Evolutionary conservation across 257 asterid genomes (phyloP), one percentile per base, ranked within the genome.

Genomic region (Jacaranda copaia): DNA sequence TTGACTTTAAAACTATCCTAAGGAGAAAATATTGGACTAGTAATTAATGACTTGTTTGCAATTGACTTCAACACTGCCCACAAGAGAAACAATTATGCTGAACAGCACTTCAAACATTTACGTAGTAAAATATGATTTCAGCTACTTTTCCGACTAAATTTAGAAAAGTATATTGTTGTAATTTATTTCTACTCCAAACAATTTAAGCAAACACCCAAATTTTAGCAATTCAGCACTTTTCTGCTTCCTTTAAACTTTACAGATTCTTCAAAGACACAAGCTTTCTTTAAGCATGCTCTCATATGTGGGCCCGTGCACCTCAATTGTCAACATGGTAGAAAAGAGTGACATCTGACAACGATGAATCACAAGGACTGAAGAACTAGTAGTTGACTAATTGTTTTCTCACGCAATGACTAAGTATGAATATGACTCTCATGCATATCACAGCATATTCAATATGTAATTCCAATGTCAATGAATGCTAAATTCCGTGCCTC

Each of bases 321-420:
- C 46, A 48, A 68, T 25, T 52, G 39, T 43, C 48, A 12, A 18
- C 39, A 61, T 13, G 69, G 20, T 40, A 70, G 38, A 60, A 14
- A 15, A 39, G 32, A 65, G 12, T 52, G 53, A 46, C 39, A 39
- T 36, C 55, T 49, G 32, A 42, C 18, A 9, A 60, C 58, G 56
- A 53, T 32, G 72, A 53, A 77, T 40, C 61, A 51, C 69, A 75
- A 57, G 56, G 66, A 46, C 20, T 35, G 55, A 25, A 40, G 55
- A 59, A 38, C 73, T 20, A 66, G 35, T 36, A 35, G 7, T 15
- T 5, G 10, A 78, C 53, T 25, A 15, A 11, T 7, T 18, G 16
- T 45, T 71, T 78, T 73, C 60, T 69, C 61, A 20, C 25, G 65
- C 20, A 73, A 69, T 16, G 46, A 39, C 60, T 7, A 77, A 32